Evolutionary conservation across 140 eudicot genomes (phyloP).

Genomic region (Ambrosia hybrid): DNA sequence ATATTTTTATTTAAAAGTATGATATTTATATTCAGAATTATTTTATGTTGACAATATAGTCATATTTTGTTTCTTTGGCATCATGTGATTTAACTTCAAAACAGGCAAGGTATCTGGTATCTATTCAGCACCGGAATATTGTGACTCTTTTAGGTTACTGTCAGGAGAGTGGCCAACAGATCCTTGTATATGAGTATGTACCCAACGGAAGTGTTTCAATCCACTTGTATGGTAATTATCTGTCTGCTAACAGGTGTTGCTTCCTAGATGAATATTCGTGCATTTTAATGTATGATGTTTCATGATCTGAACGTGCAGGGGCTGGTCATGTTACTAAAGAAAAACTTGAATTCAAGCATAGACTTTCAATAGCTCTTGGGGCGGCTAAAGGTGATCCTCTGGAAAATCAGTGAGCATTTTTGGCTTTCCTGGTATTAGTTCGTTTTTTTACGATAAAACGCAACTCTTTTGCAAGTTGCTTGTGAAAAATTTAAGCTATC

Average conservation of each 20-base stretch:
- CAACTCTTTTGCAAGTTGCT: slow-evolving; percentile 29
- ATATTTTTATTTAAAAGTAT: no score
- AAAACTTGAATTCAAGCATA: slow-evolving; percentile 97
- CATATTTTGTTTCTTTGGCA: no score
- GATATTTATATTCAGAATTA: slow-evolving; percentile 5
- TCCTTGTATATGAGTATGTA: slow-evolving; percentile 88
- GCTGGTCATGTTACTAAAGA: slow-evolving; percentile 75
- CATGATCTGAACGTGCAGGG: slow-evolving; percentile 47
- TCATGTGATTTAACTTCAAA: slow-evolving; percentile 10
- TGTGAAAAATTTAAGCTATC: slow-evolving; percentile 10
- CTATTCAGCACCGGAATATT: slow-evolving; percentile 89
- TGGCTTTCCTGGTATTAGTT: slow-evolving; percentile 88
- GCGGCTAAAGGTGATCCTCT: slow-evolving; percentile 99
- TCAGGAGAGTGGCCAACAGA: slow-evolving; percentile 78
- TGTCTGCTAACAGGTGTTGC: background rate
- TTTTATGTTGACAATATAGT: no score
- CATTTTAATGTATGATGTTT: slow-evolving; percentile 12
- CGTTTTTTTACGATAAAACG: slow-evolving; percentile 43
- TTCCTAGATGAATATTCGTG: background rate
- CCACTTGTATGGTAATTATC: slow-evolving; percentile 85
- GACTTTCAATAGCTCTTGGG: slow-evolving; percentile 93
- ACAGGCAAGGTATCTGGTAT: slow-evolving; percentile 90
- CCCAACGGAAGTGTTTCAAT: slow-evolving; percentile 97
- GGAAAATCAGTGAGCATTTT: slow-evolving; percentile 99
- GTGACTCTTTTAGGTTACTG: slow-evolving; percentile 93